Evolutionary conservation across 768 basidiomycete species (phyloP).

Genomic region (Omphalotus guepiniiformis): DNA sequence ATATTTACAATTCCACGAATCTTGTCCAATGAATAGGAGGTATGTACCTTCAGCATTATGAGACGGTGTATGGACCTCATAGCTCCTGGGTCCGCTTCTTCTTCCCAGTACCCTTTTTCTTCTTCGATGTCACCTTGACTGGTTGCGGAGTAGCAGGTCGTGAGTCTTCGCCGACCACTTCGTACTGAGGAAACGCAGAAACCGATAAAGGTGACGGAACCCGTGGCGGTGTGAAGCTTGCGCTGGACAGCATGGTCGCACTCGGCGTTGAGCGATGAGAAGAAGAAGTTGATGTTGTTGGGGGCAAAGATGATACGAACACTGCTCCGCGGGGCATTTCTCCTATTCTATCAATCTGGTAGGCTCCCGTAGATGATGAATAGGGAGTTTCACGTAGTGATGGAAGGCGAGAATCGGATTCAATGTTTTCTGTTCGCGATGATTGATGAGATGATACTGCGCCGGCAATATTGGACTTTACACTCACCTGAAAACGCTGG

Average conservation of each 20-base stretch:
- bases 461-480: conserved; percentile 21
- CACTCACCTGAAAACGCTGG: conserved; percentile 36
- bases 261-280: conserved; percentile 23
- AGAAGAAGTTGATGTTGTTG: conserved; percentile 11
- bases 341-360: conserved; percentile 70
- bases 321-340: conserved; percentile 77
- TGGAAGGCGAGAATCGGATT: conserved; percentile 38
- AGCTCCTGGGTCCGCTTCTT: conserved; percentile 79
- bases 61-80: too few species aligned
- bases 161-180: conserved; percentile 42
- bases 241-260: conserved; percentile 21
- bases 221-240: conserved; percentile 21
- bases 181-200: conserved; percentile 49
- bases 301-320: conserved; percentile 5
- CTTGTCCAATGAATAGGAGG: too few species aligned
- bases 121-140: conserved; percentile 70
- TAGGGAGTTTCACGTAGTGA: conserved; percentile 39
- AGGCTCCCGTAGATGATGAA: conserved; percentile 40
- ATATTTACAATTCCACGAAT: too few species aligned
- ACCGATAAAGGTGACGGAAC: conserved; percentile 20
- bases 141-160: conserved; percentile 57
- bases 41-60: too few species aligned
- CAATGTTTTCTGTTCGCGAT: conserved; percentile 25
- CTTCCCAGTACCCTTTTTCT: conserved; percentile 62
- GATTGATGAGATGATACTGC: background rate